Conservation (phyloP, 805 yeast species). For the Wickerhamomyces sydowiorum region DNA sequence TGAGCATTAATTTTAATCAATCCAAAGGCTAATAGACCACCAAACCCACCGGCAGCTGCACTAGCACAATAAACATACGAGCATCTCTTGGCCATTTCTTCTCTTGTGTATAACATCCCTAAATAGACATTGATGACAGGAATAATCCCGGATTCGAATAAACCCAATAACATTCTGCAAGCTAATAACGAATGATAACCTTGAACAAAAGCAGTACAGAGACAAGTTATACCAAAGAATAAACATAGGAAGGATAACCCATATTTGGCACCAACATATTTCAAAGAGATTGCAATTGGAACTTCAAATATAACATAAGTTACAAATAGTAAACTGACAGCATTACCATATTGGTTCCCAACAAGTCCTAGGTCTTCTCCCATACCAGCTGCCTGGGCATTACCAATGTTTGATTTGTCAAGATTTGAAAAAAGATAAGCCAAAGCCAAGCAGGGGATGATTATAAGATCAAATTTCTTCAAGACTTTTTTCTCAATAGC, state of each 20-base stretch:
- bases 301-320: slow-evolving; percentile 37
- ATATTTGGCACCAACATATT: slow-evolving; percentile 31
- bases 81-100: slow-evolving; percentile 42
- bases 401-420: slow-evolving; percentile 55
- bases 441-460: slow-evolving; percentile 37
- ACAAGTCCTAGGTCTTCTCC: slow-evolving; percentile 32
- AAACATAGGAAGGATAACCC: slow-evolving; percentile 26
- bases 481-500: slow-evolving; percentile 28
- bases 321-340: slow-evolving; percentile 40
- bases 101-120: slow-evolving; percentile 40
- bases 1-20: slow-evolving; percentile 34
- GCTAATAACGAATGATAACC: slow-evolving; percentile 38
- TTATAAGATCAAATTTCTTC: slow-evolving; percentile 35
- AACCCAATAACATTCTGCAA: slow-evolving; percentile 44
- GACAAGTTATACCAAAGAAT: slow-evolving; percentile 34
- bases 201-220: slow-evolving; percentile 36
- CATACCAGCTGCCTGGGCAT: slow-evolving; percentile 51
- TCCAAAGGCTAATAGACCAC: slow-evolving; percentile 48
- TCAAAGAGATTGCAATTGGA: slow-evolving; percentile 32
- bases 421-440: slow-evolving; percentile 41
- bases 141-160: slow-evolving; percentile 46
- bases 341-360: slow-evolving; percentile 35
- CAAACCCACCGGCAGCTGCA: slow-evolving; percentile 42
- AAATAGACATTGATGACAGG: slow-evolving; percentile 43
- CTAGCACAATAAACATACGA: slow-evolving; percentile 20